phyloP scores from a whole-genome alignment of 1,284 basidiomycete genomes.

The Cryptococcus depauperatus region DNA sequence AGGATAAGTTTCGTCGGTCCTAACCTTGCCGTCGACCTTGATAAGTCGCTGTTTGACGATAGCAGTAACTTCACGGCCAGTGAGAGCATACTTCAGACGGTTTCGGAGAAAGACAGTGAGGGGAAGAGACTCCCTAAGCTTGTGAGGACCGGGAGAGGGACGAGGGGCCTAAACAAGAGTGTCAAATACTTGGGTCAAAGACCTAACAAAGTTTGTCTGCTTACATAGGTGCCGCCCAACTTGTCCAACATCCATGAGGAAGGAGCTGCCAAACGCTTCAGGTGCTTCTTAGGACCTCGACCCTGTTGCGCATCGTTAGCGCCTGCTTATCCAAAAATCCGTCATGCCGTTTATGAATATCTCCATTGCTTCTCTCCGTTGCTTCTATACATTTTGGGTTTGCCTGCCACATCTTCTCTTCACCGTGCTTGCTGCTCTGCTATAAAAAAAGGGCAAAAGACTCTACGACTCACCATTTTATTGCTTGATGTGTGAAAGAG shows the following conservation, averaged over 20 bases:
- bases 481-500: conserved; percentile 15
- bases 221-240: conserved; percentile 91
- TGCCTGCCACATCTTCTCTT: not conserved
- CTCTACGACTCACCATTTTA: conserved; percentile 19
- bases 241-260: conserved; percentile 99
- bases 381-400: not conserved
- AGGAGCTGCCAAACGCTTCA: conserved; percentile 95
- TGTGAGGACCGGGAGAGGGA: conserved; percentile 96
- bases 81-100: conserved; percentile 98
- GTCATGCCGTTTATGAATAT: not conserved
- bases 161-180: conserved; percentile 68
- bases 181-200: not conserved
- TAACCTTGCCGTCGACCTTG: conserved; percentile 98
- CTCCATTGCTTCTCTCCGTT: not conserved
- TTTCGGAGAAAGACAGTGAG: conserved; percentile 95
- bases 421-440: not conserved
- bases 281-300: conserved; percentile 98
- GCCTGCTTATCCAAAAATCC: not conserved
- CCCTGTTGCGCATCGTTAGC: conserved; percentile 48
- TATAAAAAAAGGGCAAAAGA: not conserved
- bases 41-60: conserved; percentile 96
- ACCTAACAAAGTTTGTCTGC: conserved; percentile 37
- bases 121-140: conserved; percentile 93
- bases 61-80: conserved; percentile 86
- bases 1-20: conserved; percentile 95